phyloP scores from a whole-genome alignment of 75 land plant species.

The Selaginella moellendorffii region DNA sequence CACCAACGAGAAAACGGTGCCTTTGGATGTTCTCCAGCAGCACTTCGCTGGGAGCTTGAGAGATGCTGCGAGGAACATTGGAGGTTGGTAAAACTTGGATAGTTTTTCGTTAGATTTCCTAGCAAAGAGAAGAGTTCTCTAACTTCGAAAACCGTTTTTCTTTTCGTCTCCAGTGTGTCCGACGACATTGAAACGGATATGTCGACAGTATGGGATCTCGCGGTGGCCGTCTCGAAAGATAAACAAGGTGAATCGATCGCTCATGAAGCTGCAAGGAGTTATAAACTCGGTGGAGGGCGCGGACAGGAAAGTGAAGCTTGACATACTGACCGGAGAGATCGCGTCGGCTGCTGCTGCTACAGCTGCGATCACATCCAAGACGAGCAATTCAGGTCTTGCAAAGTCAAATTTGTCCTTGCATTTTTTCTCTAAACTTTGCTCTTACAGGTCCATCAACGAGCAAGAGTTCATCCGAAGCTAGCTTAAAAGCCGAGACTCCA shows the following conservation, averaged over 20 bases:
- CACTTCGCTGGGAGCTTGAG: constrained; percentile 45
- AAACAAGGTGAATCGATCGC: constrained; percentile 41
- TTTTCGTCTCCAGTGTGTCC: constrained; percentile 53
- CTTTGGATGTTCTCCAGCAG: constrained; percentile 52
- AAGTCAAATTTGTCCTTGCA: too few relatives aligned
- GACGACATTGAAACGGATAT: constrained; percentile 42
- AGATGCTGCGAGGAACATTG: constrained; percentile 55
- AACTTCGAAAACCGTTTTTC: not conserved
- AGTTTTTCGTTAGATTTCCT: not conserved
- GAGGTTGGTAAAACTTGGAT: constrained; percentile 22
- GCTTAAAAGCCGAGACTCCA: not conserved
- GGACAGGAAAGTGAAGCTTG: constrained; percentile 47
- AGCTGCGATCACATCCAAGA: not conserved
- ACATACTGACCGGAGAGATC: constrained; percentile 41
- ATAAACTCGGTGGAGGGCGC: constrained; percentile 88
- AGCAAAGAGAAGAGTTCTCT: not conserved
- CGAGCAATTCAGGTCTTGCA: too few relatives aligned
- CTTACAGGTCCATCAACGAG: not conserved
- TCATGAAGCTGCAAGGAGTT: constrained; percentile 40
- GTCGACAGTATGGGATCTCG: constrained; percentile 43
- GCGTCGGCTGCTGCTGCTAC: constrained; percentile 37
- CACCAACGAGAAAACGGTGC: constrained; percentile 65
- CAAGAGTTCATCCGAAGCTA: not conserved
- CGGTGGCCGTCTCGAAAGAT: constrained; percentile 54
- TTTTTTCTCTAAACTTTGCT: too few relatives aligned